Evolutionary conservation across 306 rosid species (phyloP), one percentile per base, ranked within the genome.

Genomic region (Quercus ilex): DNA sequence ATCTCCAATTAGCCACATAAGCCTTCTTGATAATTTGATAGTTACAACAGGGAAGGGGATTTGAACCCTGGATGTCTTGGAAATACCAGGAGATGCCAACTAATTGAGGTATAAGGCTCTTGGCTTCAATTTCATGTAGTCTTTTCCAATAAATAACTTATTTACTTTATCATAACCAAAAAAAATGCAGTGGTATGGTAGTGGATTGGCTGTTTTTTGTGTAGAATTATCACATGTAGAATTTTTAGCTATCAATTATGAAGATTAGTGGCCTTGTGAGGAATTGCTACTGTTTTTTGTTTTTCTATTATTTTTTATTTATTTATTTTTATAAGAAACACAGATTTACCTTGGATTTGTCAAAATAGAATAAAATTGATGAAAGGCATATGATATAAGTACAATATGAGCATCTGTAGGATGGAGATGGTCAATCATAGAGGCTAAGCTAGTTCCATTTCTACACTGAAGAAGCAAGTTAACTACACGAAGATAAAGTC

Each of bases 391-490:
- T 49, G 53, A 49, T 49, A 12, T 49, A 12, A 33, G 53, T 4
- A 65, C 17, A 28, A 13, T 7, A 5, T 23, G 71, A 56, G 49
- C 60, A 56, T 41, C 20, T 5, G 23, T 38, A 23, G 51, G 28
- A 38, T 33, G 23, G n/a, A 77, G 56, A 77, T 52, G 58, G 6
- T 64, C 18, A 53, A 56, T 69, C 43, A 77, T 20, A 69, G 9
- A 30, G 64, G 69, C 57, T 26, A 68, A 51, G 57, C 77, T 51
- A 52, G 69, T 76, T 75, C 62, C 28, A 28, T 65, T 33, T 60
- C 62, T 28, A 77, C 77, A 69, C 33, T 78, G 74, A 52, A 77
- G 68, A 81, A 77, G 75, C 74, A 75, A 53, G 73, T 69, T 53
- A 33, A 1, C 28, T 5, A 28, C 70, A 25, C 6, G 55, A 30